Evolutionary conservation across 2,329 filamentous ascomycete genomes (phyloP), one percentile per base, ranked within the genome.

Genomic region (Claviceps africana): DNA sequence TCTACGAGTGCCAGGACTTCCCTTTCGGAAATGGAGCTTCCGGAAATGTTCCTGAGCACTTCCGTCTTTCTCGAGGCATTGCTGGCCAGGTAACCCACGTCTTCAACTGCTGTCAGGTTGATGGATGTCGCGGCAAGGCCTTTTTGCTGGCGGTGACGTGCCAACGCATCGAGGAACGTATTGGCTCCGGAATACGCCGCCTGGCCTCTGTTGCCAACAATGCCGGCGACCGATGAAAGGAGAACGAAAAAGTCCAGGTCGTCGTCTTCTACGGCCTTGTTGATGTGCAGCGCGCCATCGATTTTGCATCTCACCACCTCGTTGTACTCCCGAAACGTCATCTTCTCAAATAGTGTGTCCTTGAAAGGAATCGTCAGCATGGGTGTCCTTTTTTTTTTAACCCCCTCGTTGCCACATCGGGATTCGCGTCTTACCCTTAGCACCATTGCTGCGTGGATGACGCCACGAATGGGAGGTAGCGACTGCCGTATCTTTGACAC

Each of bases 1-100:
- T 70, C 72, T 0, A 81, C 66, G 0, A 81, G 67, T 0, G 77
- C 76, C 1, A 79, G 62, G 0, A 81, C 74, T 60, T 81, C 77
- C 6, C 71, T 70, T 58, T 76, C 72, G 56, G 69, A 71, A 56
- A 81, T 72, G 19, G 77, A 69, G 39, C 74, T 71, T 4, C 69
- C 70, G 1, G 59, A 60, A 1, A 76, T 64, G 37, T 74, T 76
- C 56, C 72, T 72, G 37, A 76, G 72, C 0, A 74, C 72, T 54
- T 75, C 69, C 2, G 64, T 65, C 3, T 67, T 67, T 35, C 68
- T 70, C 46, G 67, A 67, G 0, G 67, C 63, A 53, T 75, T 72
- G 21, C 15, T 46, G 6, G 50, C 48, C 31, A 78, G 62, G 58
- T 76, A 77, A 2, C 75, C 75, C 1, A 72, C 69, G 54, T 72